phyloP scores from a whole-genome alignment of 805 yeast species.

The Candida endomychidarum region DNA sequence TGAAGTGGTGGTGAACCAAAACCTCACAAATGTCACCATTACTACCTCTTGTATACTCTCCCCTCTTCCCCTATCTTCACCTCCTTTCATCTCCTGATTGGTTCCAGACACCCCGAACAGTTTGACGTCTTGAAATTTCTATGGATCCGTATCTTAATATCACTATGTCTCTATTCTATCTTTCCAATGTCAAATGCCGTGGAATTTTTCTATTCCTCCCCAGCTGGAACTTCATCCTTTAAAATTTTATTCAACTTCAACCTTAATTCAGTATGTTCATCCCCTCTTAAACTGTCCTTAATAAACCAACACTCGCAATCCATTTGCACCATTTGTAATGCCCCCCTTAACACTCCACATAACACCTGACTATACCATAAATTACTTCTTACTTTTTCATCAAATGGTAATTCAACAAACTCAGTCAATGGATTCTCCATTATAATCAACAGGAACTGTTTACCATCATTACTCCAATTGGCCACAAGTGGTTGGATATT shows the following conservation, averaged over 20 bases:
- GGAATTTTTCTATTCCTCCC: slow-evolving; percentile 68
- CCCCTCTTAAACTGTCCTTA: slow-evolving; percentile 80
- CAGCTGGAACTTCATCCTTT: slow-evolving; percentile 96
- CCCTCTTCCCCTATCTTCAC: no score
- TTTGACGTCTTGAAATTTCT: background rate
- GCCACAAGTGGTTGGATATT: slow-evolving; percentile 75
- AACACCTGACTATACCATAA: slow-evolving; percentile 92
- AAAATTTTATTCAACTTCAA: slow-evolving; percentile 68
- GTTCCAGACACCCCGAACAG: no score
- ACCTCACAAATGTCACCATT: no score
- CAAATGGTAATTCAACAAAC: slow-evolving; percentile 87
- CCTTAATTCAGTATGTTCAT: slow-evolving; percentile 74
- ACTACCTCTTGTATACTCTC: no score
- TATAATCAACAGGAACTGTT: slow-evolving; percentile 68
- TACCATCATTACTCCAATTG: slow-evolving; percentile 75
- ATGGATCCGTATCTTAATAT: no score
- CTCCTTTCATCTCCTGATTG: no score
- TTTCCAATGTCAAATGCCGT: no score
- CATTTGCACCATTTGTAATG: slow-evolving; percentile 92
- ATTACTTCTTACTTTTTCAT: slow-evolving; percentile 63
- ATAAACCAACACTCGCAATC: slow-evolving; percentile 83
- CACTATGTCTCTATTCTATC: no score
- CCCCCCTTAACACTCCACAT: slow-evolving; percentile 88
- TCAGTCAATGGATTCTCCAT: slow-evolving; percentile 91
- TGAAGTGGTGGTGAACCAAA: no score